A percentile compares a stretch with the other conserved stretches of the same genome.
phyloP scores from a whole-genome alignment of 345 rosid species.

The Hevea brasiliensis region DNA sequence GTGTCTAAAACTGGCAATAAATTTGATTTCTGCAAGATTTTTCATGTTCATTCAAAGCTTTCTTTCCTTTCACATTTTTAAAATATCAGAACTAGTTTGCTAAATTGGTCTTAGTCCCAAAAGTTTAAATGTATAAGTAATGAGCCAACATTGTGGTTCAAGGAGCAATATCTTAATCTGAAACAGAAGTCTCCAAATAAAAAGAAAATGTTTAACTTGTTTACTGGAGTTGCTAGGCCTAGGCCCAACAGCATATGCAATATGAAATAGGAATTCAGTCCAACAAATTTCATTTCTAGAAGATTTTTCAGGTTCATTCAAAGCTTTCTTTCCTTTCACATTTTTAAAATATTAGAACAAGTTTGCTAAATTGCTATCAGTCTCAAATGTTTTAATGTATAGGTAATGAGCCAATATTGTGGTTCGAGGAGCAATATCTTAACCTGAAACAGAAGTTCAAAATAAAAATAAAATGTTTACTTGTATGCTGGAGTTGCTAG shows the following conservation, averaged over 20 bases:
- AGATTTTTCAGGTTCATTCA: not conserved
- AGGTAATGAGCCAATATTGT: not conserved
- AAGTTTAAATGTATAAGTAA: not conserved
- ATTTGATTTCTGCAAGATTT: not conserved
- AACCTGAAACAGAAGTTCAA: not conserved
- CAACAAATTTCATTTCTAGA: not conserved
- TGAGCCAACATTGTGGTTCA: not conserved
- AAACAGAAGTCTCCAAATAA: not conserved
- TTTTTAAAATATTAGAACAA: not conserved
- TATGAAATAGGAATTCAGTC: too few species aligned
- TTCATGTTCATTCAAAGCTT: not conserved
- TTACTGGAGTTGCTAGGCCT: too few species aligned
- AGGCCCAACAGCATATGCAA: not conserved
- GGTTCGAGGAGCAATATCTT: not conserved
- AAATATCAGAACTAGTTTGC: not conserved
- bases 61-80: not conserved
- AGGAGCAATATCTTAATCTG: not conserved
- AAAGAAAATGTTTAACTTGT: not conserved
- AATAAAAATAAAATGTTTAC: not conserved
- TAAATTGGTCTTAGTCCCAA: not conserved
- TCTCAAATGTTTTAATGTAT: not conserved
- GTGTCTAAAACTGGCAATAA: constrained; percentile 16
- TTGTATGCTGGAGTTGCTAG: not conserved
- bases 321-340: not conserved
- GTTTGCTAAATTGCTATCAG: not conserved